Percentiles rank a stretch among this genome's conserved stretches.
These are phyloP conservation scores for Vigna radiata DNA, from an alignment of 306 rosid genomes.

Conservation along the genomic window DNA sequence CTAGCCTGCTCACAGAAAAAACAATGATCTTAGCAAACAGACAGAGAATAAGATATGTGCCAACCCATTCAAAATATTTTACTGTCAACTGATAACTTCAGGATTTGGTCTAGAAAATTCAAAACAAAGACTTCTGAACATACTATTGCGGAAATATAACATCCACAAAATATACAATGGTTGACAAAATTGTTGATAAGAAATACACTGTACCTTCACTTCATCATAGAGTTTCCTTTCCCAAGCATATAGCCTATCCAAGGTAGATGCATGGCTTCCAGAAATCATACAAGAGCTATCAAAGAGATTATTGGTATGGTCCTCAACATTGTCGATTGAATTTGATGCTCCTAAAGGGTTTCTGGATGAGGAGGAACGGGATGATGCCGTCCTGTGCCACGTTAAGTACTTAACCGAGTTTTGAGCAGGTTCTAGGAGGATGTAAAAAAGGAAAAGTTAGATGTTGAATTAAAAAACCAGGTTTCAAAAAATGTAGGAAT, in stretches of 20 bases:
- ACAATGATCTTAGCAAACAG: slow-evolving; percentile 9
- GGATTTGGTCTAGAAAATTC: slow-evolving; percentile 26
- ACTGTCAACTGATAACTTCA: slow-evolving; percentile 18
- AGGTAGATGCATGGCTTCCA: slow-evolving; percentile 95
- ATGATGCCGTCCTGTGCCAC: slow-evolving; percentile 88
- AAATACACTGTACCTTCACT: slow-evolving; percentile 74
- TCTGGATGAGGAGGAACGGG: slow-evolving; percentile 90
- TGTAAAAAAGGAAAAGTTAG: slow-evolving; percentile 33
- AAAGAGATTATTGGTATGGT: slow-evolving; percentile 60
- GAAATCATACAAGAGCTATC: slow-evolving; percentile 82
- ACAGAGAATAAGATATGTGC: slow-evolving; percentile 12
- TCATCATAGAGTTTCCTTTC: slow-evolving; percentile 97
- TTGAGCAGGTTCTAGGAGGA: slow-evolving; percentile 73
- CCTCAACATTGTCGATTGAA: slow-evolving; percentile 72
- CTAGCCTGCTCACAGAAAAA: slow-evolving; percentile 67
- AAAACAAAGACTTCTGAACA: slow-evolving; percentile 29
- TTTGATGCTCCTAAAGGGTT: slow-evolving; percentile 71
- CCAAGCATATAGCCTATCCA: slow-evolving; percentile 97
- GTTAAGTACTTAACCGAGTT: slow-evolving; percentile 72
- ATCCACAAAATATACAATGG: slow-evolving; percentile 3
- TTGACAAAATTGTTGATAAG: slow-evolving; percentile 15
- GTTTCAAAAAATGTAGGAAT: slow-evolving; percentile 16
- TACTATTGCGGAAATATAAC: slow-evolving; percentile 15
- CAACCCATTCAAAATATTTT: slow-evolving; percentile 15
- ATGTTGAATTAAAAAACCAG: slow-evolving; percentile 24